Conservation (phyloP, 1,139 yeast genomes). For the Candida mesenterica region DNA sequence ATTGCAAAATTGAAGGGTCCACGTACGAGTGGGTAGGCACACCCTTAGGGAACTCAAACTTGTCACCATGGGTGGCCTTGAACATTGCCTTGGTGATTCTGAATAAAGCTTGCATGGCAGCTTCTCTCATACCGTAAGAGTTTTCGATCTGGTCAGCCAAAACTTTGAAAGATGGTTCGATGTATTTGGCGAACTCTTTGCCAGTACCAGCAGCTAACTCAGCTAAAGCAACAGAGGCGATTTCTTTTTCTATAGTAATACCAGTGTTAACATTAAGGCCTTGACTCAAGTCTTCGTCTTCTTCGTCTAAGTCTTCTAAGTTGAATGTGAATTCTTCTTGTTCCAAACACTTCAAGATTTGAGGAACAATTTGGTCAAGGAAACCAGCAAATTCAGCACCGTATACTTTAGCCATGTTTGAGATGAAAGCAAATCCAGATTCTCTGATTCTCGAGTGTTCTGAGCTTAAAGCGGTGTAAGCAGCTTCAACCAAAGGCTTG, state of each 20-base stretch:
- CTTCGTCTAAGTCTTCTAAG: slow-evolving; percentile 34
- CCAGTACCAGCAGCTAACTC: slow-evolving; percentile 89
- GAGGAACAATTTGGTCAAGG: slow-evolving; percentile 79
- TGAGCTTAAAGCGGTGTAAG: slow-evolving; percentile 74
- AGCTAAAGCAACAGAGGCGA: slow-evolving; percentile 89
- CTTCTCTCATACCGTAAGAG: slow-evolving; percentile 89
- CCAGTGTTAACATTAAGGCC: slow-evolving; percentile 89
- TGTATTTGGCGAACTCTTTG: slow-evolving; percentile 72
- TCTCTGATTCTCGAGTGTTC: slow-evolving; percentile 87
- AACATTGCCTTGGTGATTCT: slow-evolving; percentile 74
- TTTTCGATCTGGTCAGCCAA: slow-evolving; percentile 75
- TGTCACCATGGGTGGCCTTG: slow-evolving; percentile 51
- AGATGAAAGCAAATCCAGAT: slow-evolving; percentile 91
- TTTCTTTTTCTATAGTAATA: slow-evolving; percentile 94
- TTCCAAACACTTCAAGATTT: slow-evolving; percentile 76
- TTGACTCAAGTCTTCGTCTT: slow-evolving; percentile 57
- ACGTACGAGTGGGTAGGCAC: slow-evolving; percentile 64
- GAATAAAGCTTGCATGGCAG: slow-evolving; percentile 83
- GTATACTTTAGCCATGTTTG: slow-evolving; percentile 92
- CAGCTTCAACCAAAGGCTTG: slow-evolving; percentile 85
- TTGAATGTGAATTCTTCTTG: slow-evolving; percentile 74
- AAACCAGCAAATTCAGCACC: slow-evolving; percentile 87
- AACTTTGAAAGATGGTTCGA: slow-evolving; percentile 66
- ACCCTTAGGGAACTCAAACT: slow-evolving; percentile 66
- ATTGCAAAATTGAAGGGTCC: slow-evolving; percentile 53